Base-by-base conservation (phyloP, 495 filamentous ascomycete genomes). In the Xylaria telfairii region DNA sequence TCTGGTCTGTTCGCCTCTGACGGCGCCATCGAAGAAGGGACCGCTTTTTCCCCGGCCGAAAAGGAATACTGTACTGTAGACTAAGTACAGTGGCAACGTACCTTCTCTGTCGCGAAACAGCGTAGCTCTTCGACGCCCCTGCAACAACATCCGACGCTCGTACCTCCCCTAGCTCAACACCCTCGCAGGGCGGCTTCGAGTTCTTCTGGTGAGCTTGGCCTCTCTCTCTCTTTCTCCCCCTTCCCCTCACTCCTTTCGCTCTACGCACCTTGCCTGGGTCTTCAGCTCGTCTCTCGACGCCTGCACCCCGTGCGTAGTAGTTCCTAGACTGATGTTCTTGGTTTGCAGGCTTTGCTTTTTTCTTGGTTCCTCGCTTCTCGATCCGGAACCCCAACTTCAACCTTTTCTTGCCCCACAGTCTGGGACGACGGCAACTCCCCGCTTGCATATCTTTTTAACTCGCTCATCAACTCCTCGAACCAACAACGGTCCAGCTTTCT, bases 151-250 rank as follows among this genome's bases (percentile, higher is more conserved):
- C 49, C 56, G 56, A 49, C 62, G 21, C 24, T 47, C 46, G 76
- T 76, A 72, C 71, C 76, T 46, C 72, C 73, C 56, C 28, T n/a
- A 21, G 32, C 56, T 59, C 56, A 37, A 21, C 30, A 59, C 32
- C 56, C 19, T 37, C 32, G 10, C 56, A n/a, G 28, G 44, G 51
- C n/a, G 46, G 30, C 47, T 54, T 66, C 46, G 42, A 32, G 30
- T 26, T 32, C 53, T 19, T n/a, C 30, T 51, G 62, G 44, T 46
- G 46, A 53, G 28, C 12, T 28, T 1, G 0, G 3, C 19, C 15
- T n/a, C 59, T 44, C 37, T n/a, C n/a, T n/a, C n/a, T 61, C 32
- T 24, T 41, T 44, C 59, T 64, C 21, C 12, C 28, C 10, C 15
- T 39, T 30, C n/a, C 61, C 32, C 21, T 41, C 24, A 12, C 26